Evolutionary conservation across 305 asterid species (phyloP), one percentile per base, ranked within the genome.

Genomic region (Fraxinus dipetala): DNA sequence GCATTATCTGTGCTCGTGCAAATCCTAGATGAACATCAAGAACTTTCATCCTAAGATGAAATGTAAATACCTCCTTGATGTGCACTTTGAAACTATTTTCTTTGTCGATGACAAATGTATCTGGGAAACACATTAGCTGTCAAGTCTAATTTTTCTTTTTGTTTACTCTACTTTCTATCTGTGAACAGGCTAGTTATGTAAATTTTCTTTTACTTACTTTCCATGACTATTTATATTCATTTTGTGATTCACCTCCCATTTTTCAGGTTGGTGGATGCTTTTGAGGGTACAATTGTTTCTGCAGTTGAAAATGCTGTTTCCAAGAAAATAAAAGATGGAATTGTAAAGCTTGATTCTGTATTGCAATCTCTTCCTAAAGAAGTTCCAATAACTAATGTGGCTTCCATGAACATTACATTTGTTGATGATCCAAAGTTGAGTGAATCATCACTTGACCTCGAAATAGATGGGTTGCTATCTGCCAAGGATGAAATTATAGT

Each of bases 281-380:
- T 95, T 83, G 89, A 79, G 85, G 90, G 77, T 75, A 88, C 85
- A 74, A 89, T 95, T 79, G 65, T 85, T 79, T 87, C 97, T 77
- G 89, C 97, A 4, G 90, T 95, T 84, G 99, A 94, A 90, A 86
- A 88, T 78, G 90, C 97, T 59, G 75, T 95, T 85, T 83, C 96
- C 11, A 85, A 85, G 86, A 94, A 93, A 83, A 72, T 94, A 81
- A 79, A 81, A 85, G 91, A 89, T 72, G 92, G 89, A 77, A 74
- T 88, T 54, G 77, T 81, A 78, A 87, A 91, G 81, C 92, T 94
- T 18, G 96, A 94, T 87, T 84, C 89, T 32, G 51, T 78, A 38
- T 85, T 95, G 88, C 92, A 88, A 84, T 92, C 97, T 80, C 84
- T 93, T 87, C 98, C 99, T 7, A 93, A 90, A 90, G 95, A 91